Evolutionary conservation across 2,329 filamentous ascomycete species (phyloP).

Genomic region (Claviceps maximensis): DNA sequence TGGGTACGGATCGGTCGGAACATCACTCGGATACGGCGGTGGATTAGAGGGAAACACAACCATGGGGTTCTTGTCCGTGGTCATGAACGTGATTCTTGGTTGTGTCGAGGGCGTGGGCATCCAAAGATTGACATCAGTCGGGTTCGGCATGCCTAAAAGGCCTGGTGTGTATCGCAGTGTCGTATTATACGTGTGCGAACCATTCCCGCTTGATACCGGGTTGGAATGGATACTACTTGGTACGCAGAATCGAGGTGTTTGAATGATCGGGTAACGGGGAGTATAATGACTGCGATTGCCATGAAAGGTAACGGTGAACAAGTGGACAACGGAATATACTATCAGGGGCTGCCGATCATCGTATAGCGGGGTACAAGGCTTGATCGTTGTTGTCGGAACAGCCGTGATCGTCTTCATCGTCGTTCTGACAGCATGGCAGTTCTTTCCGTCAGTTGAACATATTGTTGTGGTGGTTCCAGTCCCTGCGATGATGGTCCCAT

Average conservation of each 20-base stretch:
- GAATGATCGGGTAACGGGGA: slow-evolving; percentile 29
- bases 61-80: slow-evolving; percentile 42
- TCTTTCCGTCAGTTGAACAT: neutral
- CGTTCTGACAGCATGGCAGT: neutral
- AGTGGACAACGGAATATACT: slow-evolving; percentile 33
- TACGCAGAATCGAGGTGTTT: slow-evolving; percentile 25
- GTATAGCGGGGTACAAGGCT: slow-evolving; percentile 21
- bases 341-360: slow-evolving; percentile 18
- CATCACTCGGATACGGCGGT: slow-evolving; percentile 25
- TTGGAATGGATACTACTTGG: neutral
- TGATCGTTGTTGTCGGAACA: slow-evolving; percentile 6
- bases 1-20: slow-evolving; percentile 3
- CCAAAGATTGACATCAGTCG: neutral
- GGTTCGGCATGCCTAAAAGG: neutral
- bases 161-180: neutral
- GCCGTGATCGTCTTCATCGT: neutral
- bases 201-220: neutral
- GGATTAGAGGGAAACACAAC: slow-evolving; percentile 28
- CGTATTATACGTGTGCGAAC: neutral
- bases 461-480: neutral
- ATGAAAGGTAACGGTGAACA: slow-evolving; percentile 35
- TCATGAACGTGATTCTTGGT: slow-evolving; percentile 27
- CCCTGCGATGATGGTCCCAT: neutral
- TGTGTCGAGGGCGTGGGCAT: neutral
- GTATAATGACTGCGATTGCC: slow-evolving; percentile 33